Base-by-base conservation (phyloP, 2,329 filamentous ascomycete species). In the Rugonectria rugulosa region DNA sequence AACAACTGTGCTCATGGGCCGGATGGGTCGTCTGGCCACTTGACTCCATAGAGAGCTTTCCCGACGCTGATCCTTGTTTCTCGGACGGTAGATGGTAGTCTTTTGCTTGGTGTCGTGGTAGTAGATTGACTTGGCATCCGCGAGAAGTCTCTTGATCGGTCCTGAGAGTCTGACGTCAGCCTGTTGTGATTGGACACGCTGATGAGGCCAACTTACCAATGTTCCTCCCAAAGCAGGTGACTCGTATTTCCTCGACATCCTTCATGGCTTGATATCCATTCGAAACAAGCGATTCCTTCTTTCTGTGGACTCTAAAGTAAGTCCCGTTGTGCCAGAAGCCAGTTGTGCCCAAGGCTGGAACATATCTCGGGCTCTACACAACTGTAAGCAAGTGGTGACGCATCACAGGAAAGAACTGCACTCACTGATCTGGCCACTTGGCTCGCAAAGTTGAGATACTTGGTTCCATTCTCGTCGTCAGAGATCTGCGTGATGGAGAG, bases 1-100 rank as follows among this genome's bases (percentile, higher is more conserved):
- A 2, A 92, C 87, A 1, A 96, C 90, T 0, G 90, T 94, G 44
- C 81, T 80, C 78, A 94, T 89, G 1, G 88, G 87, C 14, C 90
- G 77, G 6, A 88, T 85, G 0, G 89, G 89, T 2, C 90, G 78
- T 23, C 83, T 79, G 1, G 84, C 82, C 20, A 87, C 82, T 57
- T 81, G 76, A 32, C 79, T 74, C 85, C 85, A 88, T 68, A 74
- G 66, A 61, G 73, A 75, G 48, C 77, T 68, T 50, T 76, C 81
- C 11, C 78, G 73, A 9, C 81, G 77, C 46, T 77, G 70, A 44
- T 77, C 75, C 53, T 79, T 78, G 7, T 74, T 72, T 15, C 75
- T 74, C 0, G 82, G 82, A 15, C 83, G 78, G 65, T 84, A 85
- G 61, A 87, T 81, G 29, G 79, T 79, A 2, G 84, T 87, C 62